Evolutionary conservation across 768 basidiomycete genomes (phyloP).

Genomic region (Trametes gibbosa): DNA sequence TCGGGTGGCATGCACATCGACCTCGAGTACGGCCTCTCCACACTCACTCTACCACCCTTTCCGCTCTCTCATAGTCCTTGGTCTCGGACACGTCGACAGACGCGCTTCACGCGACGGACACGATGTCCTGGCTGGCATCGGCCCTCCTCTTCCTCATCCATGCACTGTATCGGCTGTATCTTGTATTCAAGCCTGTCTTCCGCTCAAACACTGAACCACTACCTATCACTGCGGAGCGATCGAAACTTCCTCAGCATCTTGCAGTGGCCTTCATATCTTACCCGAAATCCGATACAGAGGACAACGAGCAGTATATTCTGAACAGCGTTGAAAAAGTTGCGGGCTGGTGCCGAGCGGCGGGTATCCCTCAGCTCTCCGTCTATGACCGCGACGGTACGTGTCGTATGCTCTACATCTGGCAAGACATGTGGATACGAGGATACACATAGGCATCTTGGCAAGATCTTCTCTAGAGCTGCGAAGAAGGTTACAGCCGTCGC

Average conservation of each 20-base stretch:
- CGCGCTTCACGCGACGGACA: slow-evolving; percentile 10
- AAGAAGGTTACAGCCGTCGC: slow-evolving; percentile 30
- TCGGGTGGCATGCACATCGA: too few relatives aligned
- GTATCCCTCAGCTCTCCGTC: slow-evolving; percentile 62
- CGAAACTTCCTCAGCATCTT: slow-evolving; percentile 62
- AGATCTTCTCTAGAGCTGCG: slow-evolving; percentile 36
- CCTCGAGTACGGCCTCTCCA: not conserved
- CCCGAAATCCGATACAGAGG: slow-evolving; percentile 30
- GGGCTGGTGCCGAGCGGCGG: slow-evolving; percentile 60
- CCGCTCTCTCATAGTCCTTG: not conserved
- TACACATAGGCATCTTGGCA: slow-evolving; percentile 16
- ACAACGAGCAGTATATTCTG: slow-evolving; percentile 43
- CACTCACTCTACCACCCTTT: not conserved
- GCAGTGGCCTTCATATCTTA: slow-evolving; percentile 57
- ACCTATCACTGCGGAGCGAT: slow-evolving; percentile 50
- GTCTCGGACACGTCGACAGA: slow-evolving; percentile 6
- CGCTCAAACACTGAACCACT: slow-evolving; percentile 39
- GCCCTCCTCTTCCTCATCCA: slow-evolving; percentile 57
- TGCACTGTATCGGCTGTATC: slow-evolving; percentile 47
- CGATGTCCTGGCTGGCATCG: slow-evolving; percentile 48
- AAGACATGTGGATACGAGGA: slow-evolving; percentile 25
- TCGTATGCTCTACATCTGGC: not conserved
- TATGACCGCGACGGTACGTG: slow-evolving; percentile 70
- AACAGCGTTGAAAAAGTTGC: slow-evolving; percentile 53
- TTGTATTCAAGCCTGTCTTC: slow-evolving; percentile 35